Percentiles rank a stretch among this genome's conserved stretches.
These are phyloP conservation scores for Achlya hypogyna DNA, from an alignment of 352 stramenopile genomes.

Conservation along the genomic window DNA sequence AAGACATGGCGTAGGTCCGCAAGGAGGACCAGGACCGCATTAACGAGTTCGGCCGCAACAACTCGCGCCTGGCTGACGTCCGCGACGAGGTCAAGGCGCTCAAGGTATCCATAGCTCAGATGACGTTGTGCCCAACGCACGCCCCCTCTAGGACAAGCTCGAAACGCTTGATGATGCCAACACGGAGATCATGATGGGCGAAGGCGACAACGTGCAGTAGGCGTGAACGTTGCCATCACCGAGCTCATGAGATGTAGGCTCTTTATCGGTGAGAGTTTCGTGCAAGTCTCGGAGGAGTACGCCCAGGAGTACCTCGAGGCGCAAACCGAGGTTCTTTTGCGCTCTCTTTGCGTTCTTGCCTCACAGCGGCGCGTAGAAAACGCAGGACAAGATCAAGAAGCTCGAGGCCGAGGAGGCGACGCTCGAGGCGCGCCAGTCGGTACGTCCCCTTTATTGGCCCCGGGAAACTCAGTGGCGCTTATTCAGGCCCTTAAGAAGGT, in stretches of 20 bases:
- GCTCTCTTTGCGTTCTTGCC: neutral
- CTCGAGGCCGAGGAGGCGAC: conserved; percentile 78
- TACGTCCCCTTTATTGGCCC: conserved; percentile 22
- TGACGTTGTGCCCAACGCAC: neutral
- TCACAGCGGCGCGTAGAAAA: conserved; percentile 26
- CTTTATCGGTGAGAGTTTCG: conserved; percentile 94
- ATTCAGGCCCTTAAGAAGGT: conserved; percentile 84
- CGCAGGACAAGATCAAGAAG: conserved; percentile 71
- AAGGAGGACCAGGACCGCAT: conserved; percentile 95
- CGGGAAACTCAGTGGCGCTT: neutral
- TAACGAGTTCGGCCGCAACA: conserved; percentile 97
- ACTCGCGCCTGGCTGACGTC: conserved; percentile 90
- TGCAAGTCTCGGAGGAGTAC: conserved; percentile 90
- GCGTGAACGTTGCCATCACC: neutral
- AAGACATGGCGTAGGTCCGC: conserved; percentile 68
- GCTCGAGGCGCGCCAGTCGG: conserved; percentile 84
- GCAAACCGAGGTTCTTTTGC: conserved; percentile 58
- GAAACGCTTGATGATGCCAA: conserved; percentile 95
- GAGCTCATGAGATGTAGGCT: conserved; percentile 38
- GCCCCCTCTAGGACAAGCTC: conserved; percentile 74
- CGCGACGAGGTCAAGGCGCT: conserved; percentile 83
- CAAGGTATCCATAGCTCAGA: conserved; percentile 44
- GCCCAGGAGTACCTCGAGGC: conserved; percentile 91
- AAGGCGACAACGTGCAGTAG: conserved; percentile 74
- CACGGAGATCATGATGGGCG: conserved; percentile 96